Evolutionary conservation across 2,329 filamentous ascomycete species (phyloP), one percentile per base, ranked within the genome.

Genomic region (Alternaria rosae): DNA sequence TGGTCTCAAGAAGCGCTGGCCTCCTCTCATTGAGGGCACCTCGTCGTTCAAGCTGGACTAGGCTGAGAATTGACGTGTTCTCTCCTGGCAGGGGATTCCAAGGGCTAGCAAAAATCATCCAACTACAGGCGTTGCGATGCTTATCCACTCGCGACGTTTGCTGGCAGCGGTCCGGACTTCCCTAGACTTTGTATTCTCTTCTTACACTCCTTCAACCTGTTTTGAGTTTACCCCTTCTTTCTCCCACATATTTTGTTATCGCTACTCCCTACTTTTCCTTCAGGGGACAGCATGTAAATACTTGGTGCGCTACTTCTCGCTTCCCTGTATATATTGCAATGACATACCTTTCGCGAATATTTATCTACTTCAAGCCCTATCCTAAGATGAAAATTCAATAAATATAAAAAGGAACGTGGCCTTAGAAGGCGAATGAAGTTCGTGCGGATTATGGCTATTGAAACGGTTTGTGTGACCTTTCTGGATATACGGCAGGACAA

Each of bases 1-100:
- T 50, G 80, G 79, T 17, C 66, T 82, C 23, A 81, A 72, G 67
- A 75, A 72, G 67, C 57, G 72, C 17, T 74, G 71, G 70, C 67
- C 69, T 26, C 70, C 71, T 28, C 56, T 67, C n/a, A 17, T 61
- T 13, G 47, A 59, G 12, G 50, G 38, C 1, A 28, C 28, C 4
- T 59, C 52, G 17, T 32, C 42, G 6, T 50, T 59, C n/a, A 43
- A 13, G 28, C 20, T 64, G 23, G 51, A 45, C 20, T 65, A 55
- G 25, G 17, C 32, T 20, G 1, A 11, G 8, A 3, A 8, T 15
- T 50, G 17, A 21, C 15, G 15, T 4, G 21, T 10, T 0, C 15
- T 17, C 44, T 25, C 6, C 13, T 45, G 13, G 8, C 23, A 26
- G 11, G 23, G n/a, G 23, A 26, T 13, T 26, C n/a, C 9, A 6